These are phyloP conservation scores for Fusarium buharicum DNA, from an alignment of 2,329 filamentous ascomycete genomes.

Conservation along the genomic window DNA sequence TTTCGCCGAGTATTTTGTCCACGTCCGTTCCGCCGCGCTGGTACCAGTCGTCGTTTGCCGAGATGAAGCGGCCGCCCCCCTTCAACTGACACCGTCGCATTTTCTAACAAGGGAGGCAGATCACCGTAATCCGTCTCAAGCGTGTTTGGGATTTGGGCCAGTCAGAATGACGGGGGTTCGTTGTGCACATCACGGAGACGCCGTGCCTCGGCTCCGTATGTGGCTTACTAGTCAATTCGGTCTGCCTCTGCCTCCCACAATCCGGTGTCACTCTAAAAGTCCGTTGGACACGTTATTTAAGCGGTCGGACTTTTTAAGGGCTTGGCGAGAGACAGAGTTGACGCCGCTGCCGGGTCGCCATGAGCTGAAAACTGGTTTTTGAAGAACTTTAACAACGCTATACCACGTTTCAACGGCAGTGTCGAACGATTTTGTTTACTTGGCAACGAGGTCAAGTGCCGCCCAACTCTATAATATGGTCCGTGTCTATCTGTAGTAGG, in stretches of 20 bases:
- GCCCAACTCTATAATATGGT: conserved; percentile 10
- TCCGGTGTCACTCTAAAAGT: conserved; percentile 15
- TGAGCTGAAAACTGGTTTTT: conserved; percentile 30
- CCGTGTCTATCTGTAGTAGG: conserved; percentile 13
- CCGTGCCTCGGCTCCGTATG: conserved; percentile 39
- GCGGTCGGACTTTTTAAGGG: conserved; percentile 31
- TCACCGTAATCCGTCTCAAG: conserved; percentile 40
- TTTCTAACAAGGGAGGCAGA: conserved; percentile 27
- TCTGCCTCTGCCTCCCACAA: conserved; percentile 2
- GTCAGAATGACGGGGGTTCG: conserved; percentile 17
- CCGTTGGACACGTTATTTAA: background rate
- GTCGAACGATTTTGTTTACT: conserved; percentile 3
- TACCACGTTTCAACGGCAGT: conserved; percentile 1
- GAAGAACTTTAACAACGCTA: conserved; percentile 1
- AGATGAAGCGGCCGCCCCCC: conserved; percentile 34
- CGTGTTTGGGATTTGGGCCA: conserved; percentile 41
- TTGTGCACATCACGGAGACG: conserved; percentile 38
- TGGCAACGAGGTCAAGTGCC: conserved; percentile 1
- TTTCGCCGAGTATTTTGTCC: conserved; percentile 33
- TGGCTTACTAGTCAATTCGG: conserved; percentile 20
- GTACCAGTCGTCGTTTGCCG: conserved; percentile 38
- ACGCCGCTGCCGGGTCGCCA: conserved; percentile 26
- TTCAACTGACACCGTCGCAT: conserved; percentile 27
- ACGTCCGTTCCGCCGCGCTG: conserved; percentile 39
- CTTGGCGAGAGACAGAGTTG: conserved; percentile 16